phyloP scores from a whole-genome alignment of 2,329 filamentous ascomycete genomes.

The Aspergillus candidus region DNA sequence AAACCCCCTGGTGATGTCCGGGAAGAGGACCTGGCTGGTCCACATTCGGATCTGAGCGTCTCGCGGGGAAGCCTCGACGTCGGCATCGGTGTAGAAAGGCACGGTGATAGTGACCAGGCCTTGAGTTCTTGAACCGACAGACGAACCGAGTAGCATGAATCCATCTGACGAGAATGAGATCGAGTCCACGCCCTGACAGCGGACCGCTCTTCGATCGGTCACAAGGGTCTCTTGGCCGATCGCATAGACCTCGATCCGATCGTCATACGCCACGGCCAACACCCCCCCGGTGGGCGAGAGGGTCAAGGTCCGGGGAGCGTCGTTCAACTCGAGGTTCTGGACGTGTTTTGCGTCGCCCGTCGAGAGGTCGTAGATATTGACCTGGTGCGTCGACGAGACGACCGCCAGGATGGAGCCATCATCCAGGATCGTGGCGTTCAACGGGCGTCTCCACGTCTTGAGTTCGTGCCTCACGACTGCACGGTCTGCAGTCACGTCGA shows the following conservation, averaged over 20 bases:
- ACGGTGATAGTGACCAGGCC: slow-evolving; percentile 72
- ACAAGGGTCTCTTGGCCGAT: slow-evolving; percentile 57
- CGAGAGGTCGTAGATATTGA: slow-evolving; percentile 74
- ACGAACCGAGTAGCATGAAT: slow-evolving; percentile 71
- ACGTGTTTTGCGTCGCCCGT: slow-evolving; percentile 60
- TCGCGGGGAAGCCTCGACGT: slow-evolving; percentile 44
- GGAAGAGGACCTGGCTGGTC: slow-evolving; percentile 81
- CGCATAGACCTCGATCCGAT: slow-evolving; percentile 82
- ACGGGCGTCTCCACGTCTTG: slow-evolving; percentile 69
- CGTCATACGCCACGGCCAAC: slow-evolving; percentile 76
- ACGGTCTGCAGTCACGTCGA: slow-evolving; percentile 58
- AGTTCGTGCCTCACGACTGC: slow-evolving; percentile 67
- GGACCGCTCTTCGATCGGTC: slow-evolving; percentile 67
- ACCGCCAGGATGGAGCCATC: slow-evolving; percentile 72
- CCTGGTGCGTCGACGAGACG: slow-evolving; percentile 72
- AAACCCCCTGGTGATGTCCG: slow-evolving; percentile 71
- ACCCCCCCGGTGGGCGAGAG: slow-evolving; percentile 77
- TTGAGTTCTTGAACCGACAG: slow-evolving; percentile 56
- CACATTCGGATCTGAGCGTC: slow-evolving; percentile 69
- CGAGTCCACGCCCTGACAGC: slow-evolving; percentile 69
- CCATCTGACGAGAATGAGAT: slow-evolving; percentile 72
- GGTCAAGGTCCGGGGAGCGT: slow-evolving; percentile 70
- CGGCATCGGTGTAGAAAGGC: slow-evolving; percentile 63
- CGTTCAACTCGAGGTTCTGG: slow-evolving; percentile 71
- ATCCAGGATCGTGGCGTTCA: slow-evolving; percentile 72